Conservation (phyloP, 805 yeast species). For the Saturnispora hagleri region DNA sequence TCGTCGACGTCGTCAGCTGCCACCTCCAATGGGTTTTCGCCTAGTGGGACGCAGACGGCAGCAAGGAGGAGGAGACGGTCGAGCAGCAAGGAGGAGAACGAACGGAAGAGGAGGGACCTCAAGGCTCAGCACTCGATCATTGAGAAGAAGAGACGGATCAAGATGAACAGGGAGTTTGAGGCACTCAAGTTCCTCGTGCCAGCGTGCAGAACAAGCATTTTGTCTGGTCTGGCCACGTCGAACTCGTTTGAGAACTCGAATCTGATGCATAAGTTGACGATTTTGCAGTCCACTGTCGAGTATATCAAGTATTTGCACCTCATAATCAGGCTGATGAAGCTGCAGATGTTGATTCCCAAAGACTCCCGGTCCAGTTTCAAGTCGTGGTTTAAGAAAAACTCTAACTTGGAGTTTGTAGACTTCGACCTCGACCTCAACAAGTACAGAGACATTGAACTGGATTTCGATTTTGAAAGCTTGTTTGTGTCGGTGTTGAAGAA, state of each 20-base stretch:
- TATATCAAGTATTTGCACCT: constrained; percentile 64
- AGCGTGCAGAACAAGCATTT: constrained; percentile 52
- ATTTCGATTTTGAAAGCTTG: constrained; percentile 40
- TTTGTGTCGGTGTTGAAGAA: constrained; percentile 24
- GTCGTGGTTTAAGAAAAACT: constrained; percentile 28
- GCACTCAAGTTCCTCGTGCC: constrained; percentile 71
- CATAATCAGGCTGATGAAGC: constrained; percentile 42
- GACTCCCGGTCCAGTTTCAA: constrained; percentile 18
- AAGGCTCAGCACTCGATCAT: constrained; percentile 65
- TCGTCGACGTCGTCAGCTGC: background rate
- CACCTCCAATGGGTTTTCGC: background rate
- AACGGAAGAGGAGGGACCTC: constrained; percentile 37
- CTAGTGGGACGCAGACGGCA: background rate
- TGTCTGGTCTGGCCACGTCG: constrained; percentile 21
- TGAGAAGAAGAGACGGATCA: constrained; percentile 68
- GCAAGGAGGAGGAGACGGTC: constrained; percentile 18
- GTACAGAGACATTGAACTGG: constrained; percentile 50
- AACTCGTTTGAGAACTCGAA: constrained; percentile 24
- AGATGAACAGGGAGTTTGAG: constrained; percentile 76
- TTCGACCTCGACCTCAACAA: constrained; percentile 50
- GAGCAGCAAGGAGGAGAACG: constrained; percentile 28
- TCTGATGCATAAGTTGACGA: constrained; percentile 67
- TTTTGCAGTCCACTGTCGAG: constrained; percentile 75
- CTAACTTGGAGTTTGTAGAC: constrained; percentile 38
- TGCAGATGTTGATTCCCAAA: constrained; percentile 29